These are phyloP conservation scores for Hyphodiscus hymeniophilus DNA, from an alignment of 495 filamentous ascomycete species.

Conservation along the genomic window DNA sequence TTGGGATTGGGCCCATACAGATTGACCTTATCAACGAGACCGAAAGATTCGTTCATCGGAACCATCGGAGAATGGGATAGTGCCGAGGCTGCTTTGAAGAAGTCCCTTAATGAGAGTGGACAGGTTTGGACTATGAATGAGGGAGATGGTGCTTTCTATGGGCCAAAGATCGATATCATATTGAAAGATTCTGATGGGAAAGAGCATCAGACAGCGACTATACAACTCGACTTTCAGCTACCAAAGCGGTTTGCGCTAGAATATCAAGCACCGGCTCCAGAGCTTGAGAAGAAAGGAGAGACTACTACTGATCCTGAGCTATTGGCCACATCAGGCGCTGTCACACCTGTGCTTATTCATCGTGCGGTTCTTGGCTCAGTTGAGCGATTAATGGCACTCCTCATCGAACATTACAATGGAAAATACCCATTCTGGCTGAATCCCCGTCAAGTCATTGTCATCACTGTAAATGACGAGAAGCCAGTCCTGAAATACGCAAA, in stretches of 20 bases:
- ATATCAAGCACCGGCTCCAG: slow-evolving; percentile 71
- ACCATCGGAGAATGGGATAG: slow-evolving; percentile 71
- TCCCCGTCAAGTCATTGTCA: slow-evolving; percentile 68
- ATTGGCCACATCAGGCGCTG: slow-evolving; percentile 40
- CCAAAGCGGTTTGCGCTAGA: slow-evolving; percentile 72
- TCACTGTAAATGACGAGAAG: slow-evolving; percentile 63
- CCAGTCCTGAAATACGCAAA: slow-evolving; percentile 50
- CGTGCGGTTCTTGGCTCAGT: slow-evolving; percentile 81
- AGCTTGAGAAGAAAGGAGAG: slow-evolving; percentile 49
- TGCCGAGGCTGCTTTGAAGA: slow-evolving; percentile 65
- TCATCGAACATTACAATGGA: slow-evolving; percentile 79
- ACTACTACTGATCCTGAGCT: slow-evolving; percentile 33
- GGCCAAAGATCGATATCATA: slow-evolving; percentile 90
- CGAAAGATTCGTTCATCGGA: slow-evolving; percentile 69
- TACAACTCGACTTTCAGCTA: slow-evolving; percentile 91
- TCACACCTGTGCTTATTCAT: slow-evolving; percentile 78
- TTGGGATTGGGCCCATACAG: slow-evolving; percentile 68
- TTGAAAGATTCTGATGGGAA: slow-evolving; percentile 77
- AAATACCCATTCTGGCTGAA: slow-evolving; percentile 90
- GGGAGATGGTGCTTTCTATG: slow-evolving; percentile 90
- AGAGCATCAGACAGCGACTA: slow-evolving; percentile 84
- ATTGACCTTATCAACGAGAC: slow-evolving; percentile 74
- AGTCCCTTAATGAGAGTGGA: slow-evolving; percentile 58
- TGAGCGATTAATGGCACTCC: slow-evolving; percentile 77
- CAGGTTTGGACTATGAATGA: slow-evolving; percentile 63